Evolutionary conservation across 2,329 filamentous ascomycete species (phyloP).

Genomic region (Didymella glomerata): DNA sequence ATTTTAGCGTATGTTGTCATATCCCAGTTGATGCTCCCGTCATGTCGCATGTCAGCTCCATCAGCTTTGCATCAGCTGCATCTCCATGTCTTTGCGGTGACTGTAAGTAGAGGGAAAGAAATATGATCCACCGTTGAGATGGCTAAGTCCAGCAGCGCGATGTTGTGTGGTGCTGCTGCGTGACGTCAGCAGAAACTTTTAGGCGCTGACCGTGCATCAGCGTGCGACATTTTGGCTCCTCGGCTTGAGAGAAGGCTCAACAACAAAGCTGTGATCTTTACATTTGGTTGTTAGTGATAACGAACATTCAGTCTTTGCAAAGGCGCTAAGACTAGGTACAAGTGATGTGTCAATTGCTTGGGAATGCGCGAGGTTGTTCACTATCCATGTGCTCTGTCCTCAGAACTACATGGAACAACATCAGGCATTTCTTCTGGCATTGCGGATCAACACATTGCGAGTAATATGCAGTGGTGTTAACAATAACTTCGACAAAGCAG

Average conservation of each 20-base stretch:
- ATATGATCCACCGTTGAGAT: slow-evolving; percentile 1
- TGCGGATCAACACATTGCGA: neutral
- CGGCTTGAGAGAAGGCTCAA: neutral
- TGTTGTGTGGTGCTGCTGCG: slow-evolving; percentile 14
- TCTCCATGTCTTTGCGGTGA: neutral
- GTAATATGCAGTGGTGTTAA: neutral
- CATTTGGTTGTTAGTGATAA: neutral
- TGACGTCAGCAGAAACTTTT: slow-evolving; percentile 27
- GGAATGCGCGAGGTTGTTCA: neutral
- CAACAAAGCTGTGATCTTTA: neutral
- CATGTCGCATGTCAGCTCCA: neutral
- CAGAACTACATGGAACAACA: neutral
- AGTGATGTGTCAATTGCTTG: neutral
- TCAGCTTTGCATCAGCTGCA: neutral
- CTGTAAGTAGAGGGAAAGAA: neutral
- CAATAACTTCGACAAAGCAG: neutral
- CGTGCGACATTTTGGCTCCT: slow-evolving; percentile 8
- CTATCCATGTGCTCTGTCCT: neutral
- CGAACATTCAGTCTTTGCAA: neutral
- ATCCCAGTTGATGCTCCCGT: neutral
- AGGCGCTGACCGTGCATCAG: slow-evolving; percentile 17
- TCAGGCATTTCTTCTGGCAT: neutral
- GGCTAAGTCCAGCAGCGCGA: neutral
- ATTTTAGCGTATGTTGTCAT: neutral
- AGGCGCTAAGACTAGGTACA: neutral